These are phyloP conservation scores for Oryza nivara DNA, from an alignment of 176 grass and related monocot species.

Conservation along the genomic window DNA sequence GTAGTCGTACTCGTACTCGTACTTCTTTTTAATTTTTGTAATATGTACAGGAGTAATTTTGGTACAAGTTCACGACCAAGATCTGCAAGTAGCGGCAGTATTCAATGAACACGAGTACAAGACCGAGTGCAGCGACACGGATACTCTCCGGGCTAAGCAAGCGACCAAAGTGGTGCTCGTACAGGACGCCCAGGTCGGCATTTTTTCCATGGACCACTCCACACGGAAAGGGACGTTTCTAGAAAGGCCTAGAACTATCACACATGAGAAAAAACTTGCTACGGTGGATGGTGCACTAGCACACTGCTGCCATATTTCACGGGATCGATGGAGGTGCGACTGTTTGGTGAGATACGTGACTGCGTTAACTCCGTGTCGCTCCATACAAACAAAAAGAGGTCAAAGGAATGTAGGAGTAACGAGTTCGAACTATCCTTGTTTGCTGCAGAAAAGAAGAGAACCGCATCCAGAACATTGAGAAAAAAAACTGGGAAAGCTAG, in stretches of 20 bases:
- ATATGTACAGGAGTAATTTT: too few relatives aligned
- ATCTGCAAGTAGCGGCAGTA: background rate
- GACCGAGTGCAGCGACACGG: background rate
- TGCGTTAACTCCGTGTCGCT: conserved; percentile 11
- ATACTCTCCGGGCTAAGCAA: background rate
- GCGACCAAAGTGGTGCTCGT: background rate
- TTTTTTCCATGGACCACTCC: background rate
- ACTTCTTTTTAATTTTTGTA: too few relatives aligned
- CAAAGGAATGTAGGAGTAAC: background rate
- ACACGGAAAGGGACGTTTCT: background rate
- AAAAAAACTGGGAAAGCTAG: background rate
- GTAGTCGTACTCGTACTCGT: too few relatives aligned
- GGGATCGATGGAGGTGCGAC: background rate
- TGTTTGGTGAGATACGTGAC: background rate
- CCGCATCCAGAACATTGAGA: background rate
- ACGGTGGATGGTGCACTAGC: too few relatives aligned
- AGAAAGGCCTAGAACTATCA: background rate
- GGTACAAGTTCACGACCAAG: background rate
- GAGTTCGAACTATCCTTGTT: background rate
- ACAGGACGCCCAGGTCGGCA: background rate
- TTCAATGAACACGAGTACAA: background rate
- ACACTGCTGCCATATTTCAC: background rate
- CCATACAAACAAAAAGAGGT: background rate
- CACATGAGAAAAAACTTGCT: background rate
- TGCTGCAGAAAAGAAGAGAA: background rate